Evolutionary conservation across 148 eudicot species (phyloP).

Genomic region (Amaranthus palmeri): DNA sequence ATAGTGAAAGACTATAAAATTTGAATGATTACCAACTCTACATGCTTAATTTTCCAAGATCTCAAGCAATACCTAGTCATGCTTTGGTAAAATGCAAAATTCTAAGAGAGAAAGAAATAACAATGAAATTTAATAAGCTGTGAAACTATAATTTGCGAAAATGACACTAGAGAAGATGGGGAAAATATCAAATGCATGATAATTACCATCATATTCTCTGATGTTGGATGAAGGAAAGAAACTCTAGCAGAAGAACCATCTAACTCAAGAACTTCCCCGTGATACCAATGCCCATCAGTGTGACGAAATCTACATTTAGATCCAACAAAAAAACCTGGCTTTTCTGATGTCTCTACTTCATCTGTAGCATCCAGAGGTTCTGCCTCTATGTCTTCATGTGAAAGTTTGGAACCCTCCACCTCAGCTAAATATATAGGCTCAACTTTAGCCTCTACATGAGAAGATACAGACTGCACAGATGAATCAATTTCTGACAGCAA

Average conservation of each 20-base stretch:
- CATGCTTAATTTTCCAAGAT: too few species aligned
- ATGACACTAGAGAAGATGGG: not conserved
- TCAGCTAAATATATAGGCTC: slow-evolving; percentile 39
- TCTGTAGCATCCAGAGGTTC: slow-evolving; percentile 41
- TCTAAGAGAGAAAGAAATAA: not conserved
- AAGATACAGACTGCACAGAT: slow-evolving; percentile 30
- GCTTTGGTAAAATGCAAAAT: not conserved
- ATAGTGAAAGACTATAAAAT: not conserved
- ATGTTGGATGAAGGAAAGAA: slow-evolving; percentile 74
- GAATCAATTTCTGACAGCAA: slow-evolving; percentile 67
- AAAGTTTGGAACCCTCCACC: slow-evolving; percentile 25
- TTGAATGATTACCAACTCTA: too few species aligned
- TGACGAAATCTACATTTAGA: slow-evolving; percentile 91
- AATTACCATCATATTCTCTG: slow-evolving; percentile 83
- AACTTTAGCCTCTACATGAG: slow-evolving; percentile 35
- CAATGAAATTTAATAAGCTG: not conserved
- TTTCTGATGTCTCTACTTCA: slow-evolving; percentile 49
- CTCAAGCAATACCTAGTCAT: not conserved
- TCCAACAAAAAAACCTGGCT: slow-evolving; percentile 52
- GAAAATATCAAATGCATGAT: not conserved
- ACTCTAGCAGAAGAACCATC: slow-evolving; percentile 61
- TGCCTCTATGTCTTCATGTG: slow-evolving; percentile 36
- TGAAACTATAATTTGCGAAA: not conserved
- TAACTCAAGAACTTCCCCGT: slow-evolving; percentile 57
- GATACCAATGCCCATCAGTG: slow-evolving; percentile 87